phyloP scores from a whole-genome alignment of 768 basidiomycete genomes.

The Dioszegia aurantiaca region DNA sequence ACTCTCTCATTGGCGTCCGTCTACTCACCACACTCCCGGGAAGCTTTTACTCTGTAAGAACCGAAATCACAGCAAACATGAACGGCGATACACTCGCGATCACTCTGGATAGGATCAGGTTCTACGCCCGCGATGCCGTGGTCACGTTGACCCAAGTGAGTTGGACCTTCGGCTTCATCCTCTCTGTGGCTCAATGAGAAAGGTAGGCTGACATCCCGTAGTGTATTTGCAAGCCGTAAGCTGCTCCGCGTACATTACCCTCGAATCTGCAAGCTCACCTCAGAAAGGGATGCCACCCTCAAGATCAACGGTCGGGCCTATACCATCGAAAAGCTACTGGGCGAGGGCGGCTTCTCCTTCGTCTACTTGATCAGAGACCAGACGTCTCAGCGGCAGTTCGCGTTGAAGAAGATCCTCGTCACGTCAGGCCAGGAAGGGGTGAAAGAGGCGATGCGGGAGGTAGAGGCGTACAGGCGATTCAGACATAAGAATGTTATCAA shows the following conservation, averaged over 20 bases:
- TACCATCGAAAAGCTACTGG: slow-evolving; percentile 85
- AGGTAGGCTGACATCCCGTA: slow-evolving; percentile 15
- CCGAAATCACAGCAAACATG: slow-evolving; percentile 13
- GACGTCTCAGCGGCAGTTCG: slow-evolving; percentile 72
- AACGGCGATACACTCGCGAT: slow-evolving; percentile 46
- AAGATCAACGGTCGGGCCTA: slow-evolving; percentile 96
- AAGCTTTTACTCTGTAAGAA: no score
- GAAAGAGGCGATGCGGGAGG: slow-evolving; percentile 60
- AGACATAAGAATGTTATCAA: slow-evolving; percentile 97
- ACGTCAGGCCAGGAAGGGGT: slow-evolving; percentile 64
- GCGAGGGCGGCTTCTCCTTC: slow-evolving; percentile 70
- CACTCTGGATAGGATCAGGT: slow-evolving; percentile 48
- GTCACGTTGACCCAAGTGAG: slow-evolving; percentile 45
- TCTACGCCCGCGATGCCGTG: slow-evolving; percentile 50
- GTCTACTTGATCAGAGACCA: slow-evolving; percentile 52
- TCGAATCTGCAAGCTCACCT: background rate
- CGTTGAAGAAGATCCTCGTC: slow-evolving; percentile 72
- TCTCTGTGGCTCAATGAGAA: no score
- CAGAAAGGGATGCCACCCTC: slow-evolving; percentile 64
- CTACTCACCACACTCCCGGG: no score
- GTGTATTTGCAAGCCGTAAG: slow-evolving; percentile 49
- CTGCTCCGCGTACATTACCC: background rate
- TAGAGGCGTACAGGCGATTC: slow-evolving; percentile 89
- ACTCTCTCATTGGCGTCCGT: background rate
- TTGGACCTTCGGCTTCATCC: background rate